A percentile compares a stretch with the other conserved stretches of the same genome.
phyloP scores from a whole-genome alignment of 1,139 yeast species.

The Yamadazyma triangularis region DNA sequence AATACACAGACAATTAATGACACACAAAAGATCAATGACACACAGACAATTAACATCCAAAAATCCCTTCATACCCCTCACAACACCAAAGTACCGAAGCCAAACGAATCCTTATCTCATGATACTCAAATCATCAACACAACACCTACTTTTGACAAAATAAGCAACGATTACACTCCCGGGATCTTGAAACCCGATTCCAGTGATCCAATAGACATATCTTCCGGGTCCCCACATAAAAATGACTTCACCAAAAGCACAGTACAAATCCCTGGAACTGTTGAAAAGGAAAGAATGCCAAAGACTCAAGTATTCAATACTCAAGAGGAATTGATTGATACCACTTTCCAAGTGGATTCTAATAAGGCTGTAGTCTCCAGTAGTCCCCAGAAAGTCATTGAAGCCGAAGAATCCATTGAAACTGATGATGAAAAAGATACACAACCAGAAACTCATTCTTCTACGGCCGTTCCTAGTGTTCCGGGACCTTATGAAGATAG shows the following conservation, averaged over 20 bases:
- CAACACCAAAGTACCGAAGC: no score
- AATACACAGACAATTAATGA: no score
- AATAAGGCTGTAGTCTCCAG: neutral
- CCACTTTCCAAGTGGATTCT: neutral
- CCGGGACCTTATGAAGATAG: constrained; percentile 16
- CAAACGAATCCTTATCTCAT: no score
- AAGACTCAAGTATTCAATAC: constrained; percentile 15
- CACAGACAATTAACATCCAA: no score
- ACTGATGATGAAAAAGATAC: constrained; percentile 16
- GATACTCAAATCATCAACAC: neutral
- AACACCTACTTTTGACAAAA: no score
- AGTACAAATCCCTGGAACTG: constrained; percentile 14
- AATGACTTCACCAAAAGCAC: constrained; percentile 1
- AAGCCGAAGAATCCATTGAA: constrained; percentile 7
- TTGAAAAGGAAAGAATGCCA: constrained; percentile 6
- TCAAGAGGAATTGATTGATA: constrained; percentile 11
- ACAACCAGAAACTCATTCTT: no score
- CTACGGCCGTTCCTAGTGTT: no score
- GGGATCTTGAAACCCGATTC: neutral
- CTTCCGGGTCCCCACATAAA: neutral
- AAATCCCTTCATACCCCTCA: no score
- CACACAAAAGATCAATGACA: no score
- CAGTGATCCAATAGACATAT: neutral
- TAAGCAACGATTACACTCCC: neutral
- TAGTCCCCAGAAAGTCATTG: neutral